These are phyloP conservation scores for Coniochaeta prunicola DNA, from an alignment of 2,329 filamentous ascomycete genomes.

Conservation along the genomic window DNA sequence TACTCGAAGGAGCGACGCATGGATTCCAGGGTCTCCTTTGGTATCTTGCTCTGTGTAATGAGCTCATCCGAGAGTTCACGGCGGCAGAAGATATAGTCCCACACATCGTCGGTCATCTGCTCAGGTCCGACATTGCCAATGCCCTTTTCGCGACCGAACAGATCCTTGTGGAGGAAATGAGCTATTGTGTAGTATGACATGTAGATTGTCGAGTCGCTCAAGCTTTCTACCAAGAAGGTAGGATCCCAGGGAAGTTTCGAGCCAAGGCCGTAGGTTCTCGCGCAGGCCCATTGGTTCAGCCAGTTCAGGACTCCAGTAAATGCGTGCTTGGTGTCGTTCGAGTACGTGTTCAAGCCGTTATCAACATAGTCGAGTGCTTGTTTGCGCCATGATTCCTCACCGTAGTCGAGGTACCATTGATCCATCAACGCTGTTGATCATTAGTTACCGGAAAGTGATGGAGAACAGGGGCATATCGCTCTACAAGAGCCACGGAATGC, in stretches of 20 bases:
- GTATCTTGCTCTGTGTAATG: conserved; percentile 59
- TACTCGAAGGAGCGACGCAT: conserved; percentile 94
- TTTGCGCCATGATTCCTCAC: conserved; percentile 79
- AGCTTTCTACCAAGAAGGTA: conserved; percentile 82
- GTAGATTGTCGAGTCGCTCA: conserved; percentile 91
- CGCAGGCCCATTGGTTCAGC: conserved; percentile 94
- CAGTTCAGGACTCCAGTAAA: conserved; percentile 85
- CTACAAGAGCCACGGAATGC: not conserved
- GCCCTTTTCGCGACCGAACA: conserved; percentile 72
- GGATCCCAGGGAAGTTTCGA: conserved; percentile 93
- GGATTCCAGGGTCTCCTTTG: conserved; percentile 63
- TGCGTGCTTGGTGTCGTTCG: conserved; percentile 65
- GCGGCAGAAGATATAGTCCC: conserved; percentile 90
- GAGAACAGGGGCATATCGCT: not conserved
- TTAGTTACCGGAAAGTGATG: not conserved
- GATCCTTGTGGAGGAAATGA: conserved; percentile 68
- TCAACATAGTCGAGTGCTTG: conserved; percentile 66
- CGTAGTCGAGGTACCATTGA: conserved; percentile 98
- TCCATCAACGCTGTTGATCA: conserved; percentile 69
- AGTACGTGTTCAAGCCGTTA: conserved; percentile 72
- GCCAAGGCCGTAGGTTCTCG: conserved; percentile 83
- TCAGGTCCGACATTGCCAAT: conserved; percentile 64
- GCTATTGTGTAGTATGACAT: conserved; percentile 70
- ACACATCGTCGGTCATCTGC: conserved; percentile 91
- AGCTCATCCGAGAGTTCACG: conserved; percentile 62